A percentile compares a stretch with the other conserved stretches of the same genome.
Evolutionary conservation across 75 land plant genomes (phyloP).

Genomic region (Azolla pinnata): DNA sequence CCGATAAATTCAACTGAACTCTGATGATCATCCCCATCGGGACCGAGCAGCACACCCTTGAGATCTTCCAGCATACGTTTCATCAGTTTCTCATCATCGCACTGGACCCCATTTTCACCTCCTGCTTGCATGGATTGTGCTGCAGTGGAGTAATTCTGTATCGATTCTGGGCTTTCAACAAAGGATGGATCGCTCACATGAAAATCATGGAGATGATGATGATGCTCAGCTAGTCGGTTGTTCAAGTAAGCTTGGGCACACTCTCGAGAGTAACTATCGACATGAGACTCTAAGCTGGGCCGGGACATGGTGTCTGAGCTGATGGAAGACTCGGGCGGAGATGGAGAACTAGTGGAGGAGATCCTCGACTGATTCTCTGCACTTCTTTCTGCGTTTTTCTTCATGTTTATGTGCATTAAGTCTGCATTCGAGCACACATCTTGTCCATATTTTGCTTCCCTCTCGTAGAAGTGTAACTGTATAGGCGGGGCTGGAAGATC

Average conservation of each 20-base stretch:
- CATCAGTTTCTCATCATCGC: no score
- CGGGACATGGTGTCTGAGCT: background rate
- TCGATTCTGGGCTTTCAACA: background rate
- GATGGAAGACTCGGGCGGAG: background rate
- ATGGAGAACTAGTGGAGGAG: background rate
- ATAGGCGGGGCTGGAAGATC: background rate
- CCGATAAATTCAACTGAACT: background rate
- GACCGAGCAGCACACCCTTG: slow-evolving; percentile 27
- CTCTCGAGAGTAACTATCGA: background rate
- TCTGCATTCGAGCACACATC: background rate
- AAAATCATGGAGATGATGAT: no score
- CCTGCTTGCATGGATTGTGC: background rate
- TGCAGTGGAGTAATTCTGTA: background rate
- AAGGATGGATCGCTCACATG: background rate
- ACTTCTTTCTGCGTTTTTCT: background rate
- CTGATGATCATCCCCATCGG: slow-evolving; percentile 20
- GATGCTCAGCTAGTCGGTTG: background rate
- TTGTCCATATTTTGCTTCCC: background rate
- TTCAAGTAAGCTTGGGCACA: background rate
- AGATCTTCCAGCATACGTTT: slow-evolving; percentile 23
- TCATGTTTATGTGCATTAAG: background rate
- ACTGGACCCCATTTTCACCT: no score
- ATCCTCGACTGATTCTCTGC: no score
- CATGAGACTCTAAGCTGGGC: background rate
- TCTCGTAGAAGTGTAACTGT: background rate